Percentiles rank a stretch among this genome's conserved stretches.
Conservation (phyloP, 2,329 filamentous ascomycete genomes). For the Paraphoma sp. region DNA sequence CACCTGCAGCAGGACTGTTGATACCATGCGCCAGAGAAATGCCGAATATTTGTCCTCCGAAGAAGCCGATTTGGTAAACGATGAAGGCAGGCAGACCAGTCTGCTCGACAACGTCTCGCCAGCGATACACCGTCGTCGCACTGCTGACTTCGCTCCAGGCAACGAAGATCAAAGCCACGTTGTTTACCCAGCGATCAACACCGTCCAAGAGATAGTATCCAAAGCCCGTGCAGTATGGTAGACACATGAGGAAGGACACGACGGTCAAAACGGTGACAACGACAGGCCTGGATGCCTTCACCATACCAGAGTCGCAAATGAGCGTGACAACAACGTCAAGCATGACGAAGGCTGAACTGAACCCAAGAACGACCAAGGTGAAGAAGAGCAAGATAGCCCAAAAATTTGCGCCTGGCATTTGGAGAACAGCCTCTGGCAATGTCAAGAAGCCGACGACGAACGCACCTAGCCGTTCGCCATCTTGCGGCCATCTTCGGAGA, state of each 20-base stretch:
- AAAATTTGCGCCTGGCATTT: conserved; percentile 65
- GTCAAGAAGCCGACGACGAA: conserved; percentile 67
- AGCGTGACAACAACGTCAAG: conserved; percentile 63
- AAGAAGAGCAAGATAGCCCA: conserved; percentile 67
- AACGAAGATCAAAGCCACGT: conserved; percentile 62
- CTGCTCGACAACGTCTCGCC: conserved; percentile 55
- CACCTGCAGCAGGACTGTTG: conserved; percentile 52
- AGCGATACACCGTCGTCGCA: conserved; percentile 62
- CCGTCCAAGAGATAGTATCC: conserved; percentile 63
- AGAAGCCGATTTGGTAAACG: conserved; percentile 60
- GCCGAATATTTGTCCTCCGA: conserved; percentile 61
- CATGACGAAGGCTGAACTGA: conserved; percentile 66
- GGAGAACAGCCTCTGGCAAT: conserved; percentile 61
- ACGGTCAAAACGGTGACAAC: conserved; percentile 60
- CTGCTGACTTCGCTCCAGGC: conserved; percentile 61
- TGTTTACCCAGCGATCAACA: conserved; percentile 64
- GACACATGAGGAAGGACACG: conserved; percentile 60
- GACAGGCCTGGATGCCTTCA: conserved; percentile 54
- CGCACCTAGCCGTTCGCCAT: conserved; percentile 57
- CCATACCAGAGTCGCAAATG: conserved; percentile 58
- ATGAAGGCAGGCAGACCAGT: conserved; percentile 54
- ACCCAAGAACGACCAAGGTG: conserved; percentile 64
- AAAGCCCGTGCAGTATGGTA: conserved; percentile 65
- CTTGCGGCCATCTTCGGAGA: conserved; percentile 50
- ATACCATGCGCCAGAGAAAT: conserved; percentile 58